Evolutionary conservation across 768 basidiomycete species (phyloP).

Genomic region (Leccinum subtestaceum): DNA sequence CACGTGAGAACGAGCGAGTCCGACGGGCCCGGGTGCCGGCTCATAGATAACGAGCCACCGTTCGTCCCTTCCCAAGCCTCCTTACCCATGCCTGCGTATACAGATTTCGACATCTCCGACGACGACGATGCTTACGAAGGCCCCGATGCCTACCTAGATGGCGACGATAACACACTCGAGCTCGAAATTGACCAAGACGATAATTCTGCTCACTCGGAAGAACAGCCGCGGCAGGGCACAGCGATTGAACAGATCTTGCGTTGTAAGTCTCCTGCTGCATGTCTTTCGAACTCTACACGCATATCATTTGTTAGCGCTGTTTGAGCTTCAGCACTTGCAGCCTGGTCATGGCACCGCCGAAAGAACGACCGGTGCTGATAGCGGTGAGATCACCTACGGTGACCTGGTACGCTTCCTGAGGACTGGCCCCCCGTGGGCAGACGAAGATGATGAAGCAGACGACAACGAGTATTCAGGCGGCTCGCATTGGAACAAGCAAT

Average conservation of each 20-base stretch:
- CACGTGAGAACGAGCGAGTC: conserved; percentile 5
- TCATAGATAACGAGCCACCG: conserved; percentile 1
- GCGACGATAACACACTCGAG: conserved; percentile 35
- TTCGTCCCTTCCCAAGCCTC: conserved; percentile 1
- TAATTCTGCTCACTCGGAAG: neutral
- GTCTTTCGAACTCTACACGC: neutral
- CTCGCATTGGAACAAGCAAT: conserved; percentile 30
- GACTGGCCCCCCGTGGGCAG: conserved; percentile 13
- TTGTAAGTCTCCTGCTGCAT: conserved; percentile 20
- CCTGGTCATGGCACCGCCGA: conserved; percentile 10
- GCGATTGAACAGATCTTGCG: conserved; percentile 29
- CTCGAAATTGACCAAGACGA: conserved; percentile 32
- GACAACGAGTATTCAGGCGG: conserved; percentile 27
- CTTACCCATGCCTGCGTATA: conserved; percentile 19
- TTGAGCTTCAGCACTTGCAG: conserved; percentile 27
- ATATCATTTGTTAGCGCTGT: conserved; percentile 22
- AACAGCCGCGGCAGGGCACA: neutral
- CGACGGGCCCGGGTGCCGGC: neutral
- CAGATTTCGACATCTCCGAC: conserved; percentile 18
- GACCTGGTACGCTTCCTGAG: conserved; percentile 26
- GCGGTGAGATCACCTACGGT: conserved; percentile 20
- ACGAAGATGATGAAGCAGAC: conserved; percentile 42
- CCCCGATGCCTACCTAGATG: conserved; percentile 36
- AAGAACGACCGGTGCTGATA: conserved; percentile 3
- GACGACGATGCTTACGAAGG: conserved; percentile 36